Conservation (phyloP, 225 moss, liverwort and hornwort species). For the Physcomitrium patens region DNA sequence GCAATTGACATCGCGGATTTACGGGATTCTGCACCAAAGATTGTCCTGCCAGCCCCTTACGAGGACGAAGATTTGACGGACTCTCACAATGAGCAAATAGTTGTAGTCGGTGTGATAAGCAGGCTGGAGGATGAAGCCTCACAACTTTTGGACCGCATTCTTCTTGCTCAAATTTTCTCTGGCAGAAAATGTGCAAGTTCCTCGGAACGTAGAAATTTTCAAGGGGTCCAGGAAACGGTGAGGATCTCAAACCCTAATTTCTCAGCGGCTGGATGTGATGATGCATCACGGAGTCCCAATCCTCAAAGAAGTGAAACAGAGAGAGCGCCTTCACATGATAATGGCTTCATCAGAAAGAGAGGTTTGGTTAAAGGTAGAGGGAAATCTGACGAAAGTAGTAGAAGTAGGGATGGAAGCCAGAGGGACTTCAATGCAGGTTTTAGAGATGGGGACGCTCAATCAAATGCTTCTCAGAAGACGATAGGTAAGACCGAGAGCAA, state of each 20-base stretch:
- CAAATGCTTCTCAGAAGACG: constrained; percentile 28
- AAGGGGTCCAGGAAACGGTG: constrained; percentile 29
- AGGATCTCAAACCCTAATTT: constrained; percentile 42
- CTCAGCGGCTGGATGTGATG: constrained; percentile 19
- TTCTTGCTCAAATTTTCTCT: constrained; percentile 71
- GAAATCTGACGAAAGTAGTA: constrained; percentile 36
- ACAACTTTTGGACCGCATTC: constrained; percentile 87
- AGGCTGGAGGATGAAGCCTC: constrained; percentile 78
- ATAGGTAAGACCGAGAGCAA: constrained; percentile 46
- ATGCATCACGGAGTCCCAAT: constrained; percentile 21
- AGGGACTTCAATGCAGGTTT: constrained; percentile 39
- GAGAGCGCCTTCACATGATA: constrained; percentile 31
- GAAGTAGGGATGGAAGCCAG: constrained; percentile 36
- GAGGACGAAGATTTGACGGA: constrained; percentile 46
- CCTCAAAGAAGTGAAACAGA: constrained; percentile 21
- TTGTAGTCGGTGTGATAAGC: constrained; percentile 90
- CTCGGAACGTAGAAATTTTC: constrained; percentile 31
- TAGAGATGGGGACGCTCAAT: constrained; percentile 34
- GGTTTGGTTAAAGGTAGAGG: constrained; percentile 44
- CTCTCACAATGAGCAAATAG: constrained; percentile 66
- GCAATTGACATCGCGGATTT: constrained; percentile 27
- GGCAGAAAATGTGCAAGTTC: constrained; percentile 39
- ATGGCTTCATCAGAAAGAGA: constrained; percentile 37
- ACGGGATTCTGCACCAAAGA: constrained; percentile 32
- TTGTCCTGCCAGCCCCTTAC: constrained; percentile 51